phyloP scores from a whole-genome alignment of 2,329 filamentous ascomycete genomes.

The Microcyclospora pomicola region DNA sequence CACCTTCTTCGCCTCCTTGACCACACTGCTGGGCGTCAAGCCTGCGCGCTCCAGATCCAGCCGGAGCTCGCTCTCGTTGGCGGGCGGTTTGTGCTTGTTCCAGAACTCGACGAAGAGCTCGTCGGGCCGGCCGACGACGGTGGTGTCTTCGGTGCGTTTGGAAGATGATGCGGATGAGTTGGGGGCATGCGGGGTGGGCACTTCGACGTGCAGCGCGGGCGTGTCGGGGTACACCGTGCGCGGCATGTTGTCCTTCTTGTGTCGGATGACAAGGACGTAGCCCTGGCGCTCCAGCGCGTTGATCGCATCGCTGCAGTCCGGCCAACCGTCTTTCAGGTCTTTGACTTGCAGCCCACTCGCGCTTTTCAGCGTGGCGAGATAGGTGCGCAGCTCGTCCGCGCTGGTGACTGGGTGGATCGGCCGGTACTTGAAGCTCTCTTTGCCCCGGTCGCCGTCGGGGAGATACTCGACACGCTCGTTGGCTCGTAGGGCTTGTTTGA shows the following conservation, averaged over 20 bases:
- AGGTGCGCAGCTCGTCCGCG: conserved; percentile 61
- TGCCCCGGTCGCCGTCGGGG: conserved; percentile 25
- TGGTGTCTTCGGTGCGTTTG: conserved; percentile 31
- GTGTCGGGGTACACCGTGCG: conserved; percentile 85
- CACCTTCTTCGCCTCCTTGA: conserved; percentile 47
- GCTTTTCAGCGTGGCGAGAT: conserved; percentile 69
- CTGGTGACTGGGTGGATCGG: conserved; percentile 73
- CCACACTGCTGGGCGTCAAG: conserved; percentile 72
- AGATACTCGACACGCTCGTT: conserved; percentile 50
- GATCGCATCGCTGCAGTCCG: conserved; percentile 66
- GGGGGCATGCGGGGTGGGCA: conserved; percentile 10
- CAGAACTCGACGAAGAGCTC: conserved; percentile 73
- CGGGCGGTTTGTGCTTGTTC: conserved; percentile 65
- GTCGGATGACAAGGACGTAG: conserved; percentile 70
- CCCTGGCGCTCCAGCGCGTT: conserved; percentile 63
- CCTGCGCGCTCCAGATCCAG: conserved; percentile 63
- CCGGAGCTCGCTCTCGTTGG: conserved; percentile 56
- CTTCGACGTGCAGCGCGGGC: conserved; percentile 35
- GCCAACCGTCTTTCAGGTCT: conserved; percentile 93
- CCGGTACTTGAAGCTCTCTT: conserved; percentile 66
- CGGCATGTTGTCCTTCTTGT: conserved; percentile 82
- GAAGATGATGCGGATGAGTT: not conserved
- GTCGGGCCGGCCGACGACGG: conserved; percentile 49
- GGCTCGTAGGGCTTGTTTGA: conserved; percentile 54
- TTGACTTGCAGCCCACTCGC: conserved; percentile 71